A percentile compares a stretch with the other conserved stretches of the same genome.
Evolutionary conservation across 345 rosid genomes (phyloP).

Genomic region (Populus davidiana): DNA sequence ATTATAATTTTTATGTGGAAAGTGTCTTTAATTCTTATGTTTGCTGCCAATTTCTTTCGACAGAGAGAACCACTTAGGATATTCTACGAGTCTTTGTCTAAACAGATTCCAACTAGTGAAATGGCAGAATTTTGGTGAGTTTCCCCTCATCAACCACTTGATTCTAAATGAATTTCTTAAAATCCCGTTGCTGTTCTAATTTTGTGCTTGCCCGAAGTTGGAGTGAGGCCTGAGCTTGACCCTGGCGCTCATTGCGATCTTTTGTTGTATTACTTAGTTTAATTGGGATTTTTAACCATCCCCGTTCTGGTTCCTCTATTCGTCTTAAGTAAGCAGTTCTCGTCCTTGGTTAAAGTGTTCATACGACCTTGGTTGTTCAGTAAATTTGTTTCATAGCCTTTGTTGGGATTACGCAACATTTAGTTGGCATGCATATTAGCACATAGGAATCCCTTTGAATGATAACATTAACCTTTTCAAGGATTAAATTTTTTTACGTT

Average conservation of each 20-base stretch:
- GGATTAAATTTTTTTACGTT: neutral
- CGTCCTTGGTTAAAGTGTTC: neutral
- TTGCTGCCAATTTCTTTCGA: conserved; percentile 10
- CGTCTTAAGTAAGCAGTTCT: neutral
- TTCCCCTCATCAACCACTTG: conserved; percentile 7
- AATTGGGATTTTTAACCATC: neutral
- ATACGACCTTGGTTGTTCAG: neutral
- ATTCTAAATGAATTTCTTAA: neutral
- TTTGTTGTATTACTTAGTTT: neutral
- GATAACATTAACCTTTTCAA: neutral
- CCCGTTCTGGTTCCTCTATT: neutral
- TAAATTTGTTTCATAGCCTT: neutral
- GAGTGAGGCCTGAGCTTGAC: neutral
- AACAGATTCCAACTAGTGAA: conserved; percentile 82
- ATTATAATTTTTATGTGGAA: neutral
- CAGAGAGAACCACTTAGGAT: conserved; percentile 96
- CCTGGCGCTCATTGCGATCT: neutral
- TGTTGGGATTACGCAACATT: too few species aligned
- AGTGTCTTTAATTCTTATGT: neutral
- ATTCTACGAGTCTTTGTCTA: conserved; percentile 79
- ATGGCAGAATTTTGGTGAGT: conserved; percentile 96
- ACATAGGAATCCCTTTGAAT: too few species aligned
- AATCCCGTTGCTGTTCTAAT: neutral
- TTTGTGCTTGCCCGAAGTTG: neutral
- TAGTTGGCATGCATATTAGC: too few species aligned